A percentile compares a stretch with the other conserved stretches of the same genome.
Evolutionary conservation across 225 moss, liverwort and hornwort species (phyloP).

Genomic region (Bryum argenteum): DNA sequence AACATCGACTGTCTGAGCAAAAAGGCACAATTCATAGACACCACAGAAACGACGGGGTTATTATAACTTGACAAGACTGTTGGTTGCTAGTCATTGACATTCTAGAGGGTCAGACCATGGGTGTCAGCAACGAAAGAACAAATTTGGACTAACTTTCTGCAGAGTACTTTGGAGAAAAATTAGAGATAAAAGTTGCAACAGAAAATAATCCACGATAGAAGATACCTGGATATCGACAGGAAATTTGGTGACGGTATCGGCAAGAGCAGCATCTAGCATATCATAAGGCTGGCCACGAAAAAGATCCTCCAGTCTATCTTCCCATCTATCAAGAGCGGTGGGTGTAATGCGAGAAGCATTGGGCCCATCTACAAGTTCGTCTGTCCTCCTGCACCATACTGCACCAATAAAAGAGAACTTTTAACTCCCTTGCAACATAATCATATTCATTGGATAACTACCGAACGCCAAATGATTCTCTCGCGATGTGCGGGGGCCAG

Average conservation of each 20-base stretch:
- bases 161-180: too few species aligned
- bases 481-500: neutral
- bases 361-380: slow-evolving; percentile 94
- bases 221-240: slow-evolving; percentile 96
- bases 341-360: slow-evolving; percentile 95
- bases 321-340: slow-evolving; percentile 93
- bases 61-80: too few species aligned
- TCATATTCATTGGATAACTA: neutral
- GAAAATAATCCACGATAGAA: too few species aligned
- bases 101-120: too few species aligned
- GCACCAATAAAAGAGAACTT: slow-evolving; percentile 21
- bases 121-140: too few species aligned
- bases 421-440: neutral
- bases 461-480: neutral
- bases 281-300: slow-evolving; percentile 87
- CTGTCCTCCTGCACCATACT: slow-evolving; percentile 99
- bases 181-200: too few species aligned
- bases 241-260: slow-evolving; percentile 79
- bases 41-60: too few species aligned
- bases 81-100: too few species aligned
- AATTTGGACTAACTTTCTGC: too few species aligned
- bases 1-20: neutral
- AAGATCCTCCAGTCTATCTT: slow-evolving; percentile 87
- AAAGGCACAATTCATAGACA: neutral
- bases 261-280: slow-evolving; percentile 68